Conservation (phyloP, 2,329 filamentous ascomycete species). For the Alternaria gansuensis region DNA sequence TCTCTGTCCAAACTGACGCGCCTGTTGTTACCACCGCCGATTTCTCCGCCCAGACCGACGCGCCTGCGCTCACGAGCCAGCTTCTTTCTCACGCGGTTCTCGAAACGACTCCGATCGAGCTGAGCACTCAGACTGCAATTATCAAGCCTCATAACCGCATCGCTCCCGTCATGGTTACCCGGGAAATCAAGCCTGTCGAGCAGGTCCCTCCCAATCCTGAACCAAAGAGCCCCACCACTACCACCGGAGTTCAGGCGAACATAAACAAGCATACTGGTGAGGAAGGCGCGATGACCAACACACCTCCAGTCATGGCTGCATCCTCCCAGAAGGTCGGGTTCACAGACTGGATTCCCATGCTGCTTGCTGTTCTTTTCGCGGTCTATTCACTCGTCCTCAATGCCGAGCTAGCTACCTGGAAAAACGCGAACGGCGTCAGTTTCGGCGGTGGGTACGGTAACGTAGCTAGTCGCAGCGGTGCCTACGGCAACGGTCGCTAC, state of each 20-base stretch:
- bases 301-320: neutral
- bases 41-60: slow-evolving; percentile 10
- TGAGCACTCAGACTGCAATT: slow-evolving; percentile 8
- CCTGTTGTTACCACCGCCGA: neutral
- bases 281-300: neutral
- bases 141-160: slow-evolving; percentile 8
- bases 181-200: slow-evolving; percentile 16
- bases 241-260: slow-evolving; percentile 13
- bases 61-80: slow-evolving; percentile 2
- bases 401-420: slow-evolving; percentile 21
- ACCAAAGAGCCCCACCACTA: slow-evolving; percentile 1
- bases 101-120: slow-evolving; percentile 7
- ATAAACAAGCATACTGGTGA: neutral
- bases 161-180: slow-evolving; percentile 7
- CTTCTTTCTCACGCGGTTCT: slow-evolving; percentile 4
- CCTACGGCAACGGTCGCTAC: slow-evolving; percentile 31
- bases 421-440: slow-evolving; percentile 24
- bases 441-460: slow-evolving; percentile 25
- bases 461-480: slow-evolving; percentile 14
- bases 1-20: slow-evolving; percentile 10
- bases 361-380: slow-evolving; percentile 17
- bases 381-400: slow-evolving; percentile 16
- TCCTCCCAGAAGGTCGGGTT: slow-evolving; percentile 7
- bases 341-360: slow-evolving; percentile 1
- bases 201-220: neutral